Evolutionary conservation across 2,329 filamentous ascomycete species (phyloP).

Genomic region (Trichoderma arundinaceum): DNA sequence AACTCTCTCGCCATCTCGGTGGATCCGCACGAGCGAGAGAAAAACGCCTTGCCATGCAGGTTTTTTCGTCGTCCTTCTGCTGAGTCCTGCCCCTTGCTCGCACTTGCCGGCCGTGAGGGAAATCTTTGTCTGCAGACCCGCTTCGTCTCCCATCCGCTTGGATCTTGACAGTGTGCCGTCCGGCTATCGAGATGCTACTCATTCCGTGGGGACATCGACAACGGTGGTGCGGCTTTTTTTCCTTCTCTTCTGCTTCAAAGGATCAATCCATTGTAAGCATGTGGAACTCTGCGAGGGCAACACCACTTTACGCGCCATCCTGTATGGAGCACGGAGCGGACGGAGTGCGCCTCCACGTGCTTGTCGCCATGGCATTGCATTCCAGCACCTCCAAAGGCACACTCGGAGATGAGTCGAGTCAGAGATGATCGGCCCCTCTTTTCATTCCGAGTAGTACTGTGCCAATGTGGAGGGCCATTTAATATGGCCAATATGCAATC

Average conservation of each 20-base stretch:
- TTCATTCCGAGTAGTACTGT: conserved; percentile 24
- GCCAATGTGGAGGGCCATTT: conserved; percentile 14
- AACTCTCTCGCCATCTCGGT: conserved; percentile 27
- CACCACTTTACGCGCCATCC: conserved; percentile 1
- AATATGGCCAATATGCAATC: conserved; percentile 13
- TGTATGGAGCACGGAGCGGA: background rate
- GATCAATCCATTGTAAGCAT: background rate
- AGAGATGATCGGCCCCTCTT: conserved; percentile 28
- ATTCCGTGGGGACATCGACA: conserved; percentile 19
- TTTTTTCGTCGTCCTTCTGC: background rate
- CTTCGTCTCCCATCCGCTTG: conserved; percentile 22
- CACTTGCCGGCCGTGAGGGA: conserved; percentile 22
- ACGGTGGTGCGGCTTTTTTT: conserved; percentile 17
- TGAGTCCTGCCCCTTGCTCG: background rate
- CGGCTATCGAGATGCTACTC: conserved; percentile 28
- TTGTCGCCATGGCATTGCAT: conserved; percentile 7
- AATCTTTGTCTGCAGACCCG: conserved; percentile 21
- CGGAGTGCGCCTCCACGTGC: conserved; percentile 25
- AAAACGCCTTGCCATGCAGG: conserved; percentile 24
- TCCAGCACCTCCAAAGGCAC: conserved; percentile 2
- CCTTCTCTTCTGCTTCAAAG: background rate
- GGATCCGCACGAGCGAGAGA: conserved; percentile 7
- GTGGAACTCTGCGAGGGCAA: background rate
- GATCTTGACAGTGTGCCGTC: conserved; percentile 25
- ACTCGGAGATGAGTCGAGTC: conserved; percentile 29